phyloP scores from a whole-genome alignment of 768 basidiomycete genomes.

The Lactifluus pinguis region DNA sequence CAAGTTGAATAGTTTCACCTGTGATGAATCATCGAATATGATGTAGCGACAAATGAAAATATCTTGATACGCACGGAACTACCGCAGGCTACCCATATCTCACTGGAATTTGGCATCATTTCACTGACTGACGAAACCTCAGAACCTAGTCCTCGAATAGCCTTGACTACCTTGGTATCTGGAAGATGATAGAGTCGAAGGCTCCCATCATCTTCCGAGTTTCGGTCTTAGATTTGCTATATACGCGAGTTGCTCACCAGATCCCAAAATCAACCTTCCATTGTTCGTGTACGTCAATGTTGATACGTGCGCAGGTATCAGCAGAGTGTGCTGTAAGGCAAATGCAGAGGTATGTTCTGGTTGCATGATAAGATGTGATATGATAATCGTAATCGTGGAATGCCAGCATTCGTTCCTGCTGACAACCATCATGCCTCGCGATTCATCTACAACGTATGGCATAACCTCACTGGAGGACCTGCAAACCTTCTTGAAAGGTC shows the following conservation, averaged over 20 bases:
- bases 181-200: slow-evolving; percentile 17
- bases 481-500: slow-evolving; percentile 40
- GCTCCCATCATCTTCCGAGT: slow-evolving; percentile 36
- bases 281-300: slow-evolving; percentile 42
- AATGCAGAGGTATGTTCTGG: neutral
- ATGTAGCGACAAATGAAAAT: neutral
- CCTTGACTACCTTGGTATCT: slow-evolving; percentile 12
- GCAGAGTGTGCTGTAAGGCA: slow-evolving; percentile 22
- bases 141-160: slow-evolving; percentile 24
- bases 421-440: slow-evolving; percentile 8
- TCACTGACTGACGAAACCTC: slow-evolving; percentile 60
- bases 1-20: slow-evolving; percentile 37
- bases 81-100: slow-evolving; percentile 63
- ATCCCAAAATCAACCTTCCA: slow-evolving; percentile 48
- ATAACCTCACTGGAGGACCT: slow-evolving; percentile 55
- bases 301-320: slow-evolving; percentile 44
- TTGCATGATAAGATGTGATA: neutral
- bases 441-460: slow-evolving; percentile 29
- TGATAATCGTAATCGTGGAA: neutral
- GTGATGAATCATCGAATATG: neutral
- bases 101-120: slow-evolving; percentile 25
- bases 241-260: slow-evolving; percentile 34
- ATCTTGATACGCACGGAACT: slow-evolving; percentile 34
- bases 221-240: slow-evolving; percentile 24
- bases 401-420: neutral